Evolutionary conservation across 1,284 basidiomycete genomes (phyloP), one percentile per base, ranked within the genome.

Genomic region (Cronartium quercuum): DNA sequence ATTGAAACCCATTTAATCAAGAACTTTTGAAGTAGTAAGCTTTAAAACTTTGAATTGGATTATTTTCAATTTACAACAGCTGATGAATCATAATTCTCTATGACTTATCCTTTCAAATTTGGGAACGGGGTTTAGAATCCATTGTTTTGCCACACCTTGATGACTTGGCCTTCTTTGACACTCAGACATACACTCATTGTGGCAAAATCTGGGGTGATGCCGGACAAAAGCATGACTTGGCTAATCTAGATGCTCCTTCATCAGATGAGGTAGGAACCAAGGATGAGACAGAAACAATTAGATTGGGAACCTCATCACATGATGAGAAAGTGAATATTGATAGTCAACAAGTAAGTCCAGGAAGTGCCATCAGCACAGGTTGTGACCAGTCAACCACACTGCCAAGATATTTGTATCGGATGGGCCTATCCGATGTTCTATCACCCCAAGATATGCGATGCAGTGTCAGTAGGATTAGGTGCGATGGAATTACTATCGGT

Each of bases 121-220:
- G 34, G n/a, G 29, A 35, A 34, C 1, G 95, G 92, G 90, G 97
- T 66, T 86, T 88, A 78, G 95, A 98, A 79, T 94, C 92, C 0
- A 86, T 98, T 37, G 94, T 98, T 10, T 83, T 95, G 79, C 96
- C 96, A 7, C 92, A 97, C 83, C 95, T 97, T 92, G 95, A 98
- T 82, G 95, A 98, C 80, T 89, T 97, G 76, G 86, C 94, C 2
- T 98, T 94, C 86, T 98, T 96, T 81, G 90, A 95, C 81, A 94
- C 90, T 57, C 81, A 83, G 0, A 80, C 80, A 6, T 78, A 83
- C 4, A 87, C 88, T 76, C 79, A 83, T 57, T 88, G 95, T 58
- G 95, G 94, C 65, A 95, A 94, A 2, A 91, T 98, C 77, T 98
- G 91, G 86, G 86, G 88, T 15, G 91, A 92, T 77, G 90, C 92